Evolutionary conservation across 768 basidiomycete species (phyloP).

Genomic region (Lactifluus echinatus): DNA sequence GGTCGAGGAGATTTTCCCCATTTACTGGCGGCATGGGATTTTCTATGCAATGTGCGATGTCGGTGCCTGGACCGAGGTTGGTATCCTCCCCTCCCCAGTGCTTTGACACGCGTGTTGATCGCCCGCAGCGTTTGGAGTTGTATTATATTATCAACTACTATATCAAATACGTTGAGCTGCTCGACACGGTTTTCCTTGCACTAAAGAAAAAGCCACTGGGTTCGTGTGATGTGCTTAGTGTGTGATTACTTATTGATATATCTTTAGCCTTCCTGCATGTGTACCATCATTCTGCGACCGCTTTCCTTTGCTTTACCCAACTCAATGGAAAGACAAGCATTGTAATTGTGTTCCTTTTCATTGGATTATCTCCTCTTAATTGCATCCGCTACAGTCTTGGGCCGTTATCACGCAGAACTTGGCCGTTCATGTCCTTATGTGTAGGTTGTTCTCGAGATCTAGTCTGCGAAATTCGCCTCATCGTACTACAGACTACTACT

Average conservation of each 20-base stretch:
- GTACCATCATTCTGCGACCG: constrained; percentile 98
- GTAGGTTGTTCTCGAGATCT: constrained; percentile 40
- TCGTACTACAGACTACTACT: constrained; percentile 79
- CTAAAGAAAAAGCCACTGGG: constrained; percentile 98
- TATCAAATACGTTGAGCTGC: constrained; percentile 94
- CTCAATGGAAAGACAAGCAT: constrained; percentile 91
- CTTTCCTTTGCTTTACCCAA: constrained; percentile 89
- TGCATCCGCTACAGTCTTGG: constrained; percentile 66
- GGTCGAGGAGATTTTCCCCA: constrained; percentile 84
- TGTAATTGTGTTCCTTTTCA: constrained; percentile 31
- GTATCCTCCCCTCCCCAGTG: constrained; percentile 27
- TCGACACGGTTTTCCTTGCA: constrained; percentile 95
- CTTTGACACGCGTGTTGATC: not conserved
- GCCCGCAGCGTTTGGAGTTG: constrained; percentile 71
- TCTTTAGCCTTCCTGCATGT: constrained; percentile 88
- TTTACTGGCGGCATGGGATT: constrained; percentile 59
- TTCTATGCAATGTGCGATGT: constrained; percentile 73
- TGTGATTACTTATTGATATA: not conserved
- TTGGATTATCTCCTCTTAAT: not conserved
- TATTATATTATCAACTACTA: constrained; percentile 99
- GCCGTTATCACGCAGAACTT: constrained; percentile 88
- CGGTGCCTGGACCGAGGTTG: constrained; percentile 78
- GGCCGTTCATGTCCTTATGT: constrained; percentile 95
- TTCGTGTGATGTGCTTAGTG: constrained; percentile 31
- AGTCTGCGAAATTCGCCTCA: not conserved